Evolutionary conservation across 352 stramenopile species (phyloP).

Genomic region (Phytophthora tentaculata): DNA sequence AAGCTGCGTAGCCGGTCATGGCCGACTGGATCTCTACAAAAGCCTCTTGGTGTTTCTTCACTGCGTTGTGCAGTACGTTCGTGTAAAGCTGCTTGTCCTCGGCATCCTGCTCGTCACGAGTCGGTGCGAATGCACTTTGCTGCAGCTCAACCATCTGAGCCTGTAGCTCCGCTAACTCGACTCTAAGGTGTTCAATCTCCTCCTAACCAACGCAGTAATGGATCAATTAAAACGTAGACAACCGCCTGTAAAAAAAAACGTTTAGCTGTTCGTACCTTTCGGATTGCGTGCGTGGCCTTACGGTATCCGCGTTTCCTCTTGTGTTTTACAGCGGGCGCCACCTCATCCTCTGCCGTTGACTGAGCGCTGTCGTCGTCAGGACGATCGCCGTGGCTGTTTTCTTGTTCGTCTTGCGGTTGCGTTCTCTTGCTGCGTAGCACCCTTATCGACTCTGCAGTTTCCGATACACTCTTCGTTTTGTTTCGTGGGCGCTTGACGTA

Average conservation of each 20-base stretch:
- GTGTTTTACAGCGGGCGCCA: conserved; percentile 6
- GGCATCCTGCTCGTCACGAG: conserved; percentile 10
- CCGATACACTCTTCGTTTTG: background rate
- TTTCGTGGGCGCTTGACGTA: background rate
- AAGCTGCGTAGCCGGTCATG: conserved; percentile 36
- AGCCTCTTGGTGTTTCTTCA: conserved; percentile 36
- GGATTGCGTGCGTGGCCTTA: conserved; percentile 43
- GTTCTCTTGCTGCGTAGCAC: conserved; percentile 13
- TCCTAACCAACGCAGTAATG: conserved; percentile 24
- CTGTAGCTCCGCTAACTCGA: conserved; percentile 30
- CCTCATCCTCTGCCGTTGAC: conserved; percentile 16
- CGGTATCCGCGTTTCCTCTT: conserved; percentile 35
- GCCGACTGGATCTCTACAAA: conserved; percentile 38
- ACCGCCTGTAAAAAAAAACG: background rate
- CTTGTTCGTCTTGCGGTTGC: background rate
- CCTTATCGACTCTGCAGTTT: conserved; percentile 1
- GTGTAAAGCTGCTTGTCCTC: conserved; percentile 21
- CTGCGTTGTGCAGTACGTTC: conserved; percentile 35
- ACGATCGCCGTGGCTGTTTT: conserved; percentile 3
- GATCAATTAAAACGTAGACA: background rate
- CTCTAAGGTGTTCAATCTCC: conserved; percentile 36
- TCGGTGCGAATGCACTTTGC: conserved; percentile 23
- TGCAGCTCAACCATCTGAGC: conserved; percentile 34
- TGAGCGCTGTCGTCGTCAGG: conserved; percentile 1
- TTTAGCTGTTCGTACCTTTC: conserved; percentile 29